phyloP scores from a whole-genome alignment of 192 early-diverging fungal species.

The Entomortierella parvispora region DNA sequence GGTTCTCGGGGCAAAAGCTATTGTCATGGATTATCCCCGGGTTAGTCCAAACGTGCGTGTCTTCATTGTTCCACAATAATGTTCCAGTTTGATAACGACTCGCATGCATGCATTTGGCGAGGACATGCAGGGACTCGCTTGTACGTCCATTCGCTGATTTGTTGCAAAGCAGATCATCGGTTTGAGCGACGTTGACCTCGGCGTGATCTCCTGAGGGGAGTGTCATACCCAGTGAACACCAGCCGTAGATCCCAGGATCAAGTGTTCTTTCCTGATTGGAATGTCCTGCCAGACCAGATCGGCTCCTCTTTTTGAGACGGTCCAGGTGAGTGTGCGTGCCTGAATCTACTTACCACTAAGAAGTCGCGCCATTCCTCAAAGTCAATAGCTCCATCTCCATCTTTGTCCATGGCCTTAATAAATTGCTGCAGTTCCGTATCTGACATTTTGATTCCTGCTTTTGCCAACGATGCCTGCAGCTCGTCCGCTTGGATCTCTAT shows the following conservation, averaged over 20 bases:
- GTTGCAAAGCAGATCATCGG: too few relatives aligned
- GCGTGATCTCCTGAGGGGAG: background rate
- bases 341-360: slow-evolving; percentile 62
- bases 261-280: slow-evolving; percentile 1
- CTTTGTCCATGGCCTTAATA: slow-evolving; percentile 69
- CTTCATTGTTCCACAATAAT: background rate
- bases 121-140: background rate
- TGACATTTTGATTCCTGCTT: slow-evolving; percentile 69
- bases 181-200: background rate
- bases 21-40: background rate
- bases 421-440: slow-evolving; percentile 69
- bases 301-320: too few relatives aligned
- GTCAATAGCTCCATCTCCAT: slow-evolving; percentile 71
- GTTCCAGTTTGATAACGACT: too few relatives aligned
- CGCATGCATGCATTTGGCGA: too few relatives aligned
- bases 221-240: too few relatives aligned
- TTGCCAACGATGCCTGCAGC: slow-evolving; percentile 61
- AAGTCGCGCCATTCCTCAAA: slow-evolving; percentile 77
- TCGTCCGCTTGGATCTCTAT: slow-evolving; percentile 63
- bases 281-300: too few relatives aligned
- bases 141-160: background rate
- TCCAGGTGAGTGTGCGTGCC: too few relatives aligned
- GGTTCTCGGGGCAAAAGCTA: slow-evolving; percentile 70
- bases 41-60: background rate
- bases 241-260: too few relatives aligned